phyloP scores from a whole-genome alignment of 768 basidiomycete species.

The Crassisporium funariophilum region DNA sequence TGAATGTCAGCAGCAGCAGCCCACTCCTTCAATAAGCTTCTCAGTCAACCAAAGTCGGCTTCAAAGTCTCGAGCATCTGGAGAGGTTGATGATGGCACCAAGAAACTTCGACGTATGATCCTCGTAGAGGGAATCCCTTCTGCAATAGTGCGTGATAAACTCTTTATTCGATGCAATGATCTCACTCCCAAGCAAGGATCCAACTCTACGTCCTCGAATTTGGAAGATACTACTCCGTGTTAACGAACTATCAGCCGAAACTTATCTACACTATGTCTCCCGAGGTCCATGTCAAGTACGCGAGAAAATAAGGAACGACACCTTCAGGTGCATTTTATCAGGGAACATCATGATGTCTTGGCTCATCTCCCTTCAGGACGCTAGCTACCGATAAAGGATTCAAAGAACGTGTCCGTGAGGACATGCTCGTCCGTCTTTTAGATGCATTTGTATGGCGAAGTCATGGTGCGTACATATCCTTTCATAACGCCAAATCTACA shows the following conservation, averaged over 20 bases:
- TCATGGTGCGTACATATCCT: slow-evolving; percentile 54
- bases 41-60: slow-evolving; percentile 66
- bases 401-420: slow-evolving; percentile 94
- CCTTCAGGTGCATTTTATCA: slow-evolving; percentile 68
- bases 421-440: slow-evolving; percentile 93
- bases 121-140: slow-evolving; percentile 91
- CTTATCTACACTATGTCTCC: slow-evolving; percentile 75
- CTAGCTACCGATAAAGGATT: slow-evolving; percentile 97
- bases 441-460: slow-evolving; percentile 99
- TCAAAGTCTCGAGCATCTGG: slow-evolving; percentile 65
- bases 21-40: slow-evolving; percentile 80
- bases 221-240: slow-evolving; percentile 95
- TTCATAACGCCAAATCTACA: not conserved
- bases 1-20: slow-evolving; percentile 44
- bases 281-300: slow-evolving; percentile 85
- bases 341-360: not conserved
- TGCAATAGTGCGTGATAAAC: slow-evolving; percentile 51
- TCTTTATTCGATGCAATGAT: not conserved
- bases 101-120: slow-evolving; percentile 84
- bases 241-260: slow-evolving; percentile 73
- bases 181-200: slow-evolving; percentile 49
- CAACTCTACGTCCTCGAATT: slow-evolving; percentile 83
- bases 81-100: slow-evolving; percentile 76
- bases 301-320: slow-evolving; percentile 95
- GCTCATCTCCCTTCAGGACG: slow-evolving; percentile 51